Evolutionary conservation across 306 rosid genomes (phyloP), one percentile per base, ranked within the genome.

Genomic region (Oxytropis ochrocephala): DNA sequence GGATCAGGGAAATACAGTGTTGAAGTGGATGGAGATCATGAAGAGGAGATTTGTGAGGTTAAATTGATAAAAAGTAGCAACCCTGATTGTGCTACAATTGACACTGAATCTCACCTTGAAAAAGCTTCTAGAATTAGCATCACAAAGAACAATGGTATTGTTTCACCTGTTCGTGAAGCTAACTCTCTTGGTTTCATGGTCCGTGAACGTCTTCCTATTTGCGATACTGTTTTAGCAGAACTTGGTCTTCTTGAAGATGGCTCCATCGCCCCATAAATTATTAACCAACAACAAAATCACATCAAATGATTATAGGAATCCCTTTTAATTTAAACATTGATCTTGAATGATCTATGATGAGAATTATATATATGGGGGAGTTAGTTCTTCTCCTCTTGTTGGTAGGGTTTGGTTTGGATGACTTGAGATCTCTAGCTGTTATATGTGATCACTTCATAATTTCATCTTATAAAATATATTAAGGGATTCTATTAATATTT

Each of bases 141-240:
- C 51, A 81, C 96, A 0, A 30, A 3, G 6, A 59, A 82, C 75
- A 85, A 79, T 50, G 96, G 90, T 14, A 85, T 89, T 2, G 3
- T 70, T 0, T 18, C 54, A 4, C 73, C 79, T 0, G 36, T 79
- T 8, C 96, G 92, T 61, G 38, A 7, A 4, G 76, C 89, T 3
- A 86, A 79, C 61, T 80, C 88, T 8, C 92, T 89, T 10, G 92
- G 96, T 1, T 89, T 89, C 79, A 44, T 82, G 29, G 76, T 13
- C 83, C 76, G 48, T 53, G 61, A 70, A 0, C 36, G 56, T 29
- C 79, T 77, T 66, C 12, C 86, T 2, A 17, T 44, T 3, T 89
- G 92, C 78, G 0, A 59, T 16, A 7, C 61, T 29, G 76, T 84
- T 11, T 80, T 89, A 38, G 29, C 41, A 8, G 86, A 82, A 56